Evolutionary conservation across 2,329 filamentous ascomycete genomes (phyloP), one percentile per base, ranked within the genome.

Genomic region (Pseudogymnoascus sp.): DNA sequence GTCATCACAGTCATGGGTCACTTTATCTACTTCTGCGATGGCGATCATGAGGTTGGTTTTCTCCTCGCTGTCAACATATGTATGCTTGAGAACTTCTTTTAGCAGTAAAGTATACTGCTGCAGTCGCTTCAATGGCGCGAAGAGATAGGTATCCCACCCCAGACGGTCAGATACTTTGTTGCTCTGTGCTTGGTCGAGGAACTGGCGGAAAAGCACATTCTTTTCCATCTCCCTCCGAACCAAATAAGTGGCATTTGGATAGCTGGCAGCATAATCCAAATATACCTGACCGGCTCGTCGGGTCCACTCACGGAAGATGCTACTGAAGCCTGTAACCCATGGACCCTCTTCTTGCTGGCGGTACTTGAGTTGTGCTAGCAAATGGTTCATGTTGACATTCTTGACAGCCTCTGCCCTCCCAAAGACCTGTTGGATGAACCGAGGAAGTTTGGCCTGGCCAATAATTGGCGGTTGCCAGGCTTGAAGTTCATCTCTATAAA

Each of bases 221-320:
- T 87, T 85, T 57, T 93, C 87, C 0, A 88, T 82, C 76, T 99
- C 95, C 72, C 89, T 89, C 62, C 92, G 88, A 16, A 99, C 86
- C 62, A 93, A 80, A 72, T 90, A 93, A 39, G 86, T 87, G 1
- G 95, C 93, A 64, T 88, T 86, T 0, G 93, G 93, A 69, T 95
- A 97, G 0, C 87, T 87, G 1, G 89, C 87, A 40, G 93, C 93
- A 74, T 97, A 99, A 64, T 96, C 92, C 66, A 97, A 86, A 73
- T 97, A 99, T 10, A 91, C 88, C 2, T 83, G 80, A 74, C 88
- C 91, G 34, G 95, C 95, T 75, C 97, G 97, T 67, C 95, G 86
- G 66, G 97, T 96, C 95, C 95, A 99, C 77, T 99, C 95, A 64
- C 95, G 83, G 80, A 99, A 97, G 60, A 99, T 91, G 72, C 97